Evolutionary conservation across 768 basidiomycete species (phyloP).

Genomic region (Suillus decipiens): DNA sequence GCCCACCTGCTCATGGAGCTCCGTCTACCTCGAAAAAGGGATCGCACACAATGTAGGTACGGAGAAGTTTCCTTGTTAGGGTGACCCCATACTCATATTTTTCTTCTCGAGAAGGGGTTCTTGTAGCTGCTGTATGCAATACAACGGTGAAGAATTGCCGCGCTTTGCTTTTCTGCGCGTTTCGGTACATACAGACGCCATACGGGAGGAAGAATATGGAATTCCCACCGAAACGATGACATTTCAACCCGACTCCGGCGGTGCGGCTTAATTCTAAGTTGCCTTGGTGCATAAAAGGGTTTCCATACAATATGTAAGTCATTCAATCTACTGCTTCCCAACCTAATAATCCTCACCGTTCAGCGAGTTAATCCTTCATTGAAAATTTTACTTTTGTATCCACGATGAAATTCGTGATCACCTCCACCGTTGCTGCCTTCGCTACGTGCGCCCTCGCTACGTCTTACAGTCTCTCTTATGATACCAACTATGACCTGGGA

Average conservation of each 20-base stretch:
- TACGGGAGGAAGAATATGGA: not conserved
- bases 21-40: not conserved
- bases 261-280: not conserved
- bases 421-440: constrained; percentile 13
- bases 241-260: not conserved
- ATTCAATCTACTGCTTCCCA: not conserved
- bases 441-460: constrained; percentile 7
- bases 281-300: not conserved
- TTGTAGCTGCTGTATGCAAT: not conserved
- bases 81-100: not conserved
- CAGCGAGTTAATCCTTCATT: not conserved
- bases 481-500: constrained; percentile 50
- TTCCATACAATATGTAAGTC: too few species aligned
- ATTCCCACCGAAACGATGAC: not conserved
- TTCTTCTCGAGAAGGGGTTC: not conserved
- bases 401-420: constrained; percentile 1
- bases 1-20: not conserved
- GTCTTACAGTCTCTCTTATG: constrained; percentile 39
- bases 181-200: not conserved
- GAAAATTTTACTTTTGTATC: not conserved
- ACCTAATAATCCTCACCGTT: not conserved
- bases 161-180: not conserved
- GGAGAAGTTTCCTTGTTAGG: not conserved
- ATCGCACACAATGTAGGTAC: not conserved
- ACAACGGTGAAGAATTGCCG: not conserved